phyloP scores from a whole-genome alignment of 768 basidiomycete species.

The Termitomyces sp. region DNA sequence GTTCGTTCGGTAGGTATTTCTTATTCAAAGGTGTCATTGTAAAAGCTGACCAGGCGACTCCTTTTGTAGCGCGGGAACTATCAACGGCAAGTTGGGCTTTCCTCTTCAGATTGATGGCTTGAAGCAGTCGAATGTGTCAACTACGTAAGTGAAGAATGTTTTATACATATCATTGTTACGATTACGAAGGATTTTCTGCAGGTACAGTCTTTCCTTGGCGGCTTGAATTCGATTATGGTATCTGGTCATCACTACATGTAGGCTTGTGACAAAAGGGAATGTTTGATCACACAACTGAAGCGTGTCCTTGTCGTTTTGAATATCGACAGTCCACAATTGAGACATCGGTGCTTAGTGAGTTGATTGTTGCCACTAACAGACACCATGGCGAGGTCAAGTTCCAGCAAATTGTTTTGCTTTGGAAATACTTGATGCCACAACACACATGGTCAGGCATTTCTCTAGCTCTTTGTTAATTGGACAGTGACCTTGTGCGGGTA shows the following conservation, averaged over 20 bases:
- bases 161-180: not conserved
- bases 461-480: not conserved
- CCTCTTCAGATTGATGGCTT: conserved; percentile 29
- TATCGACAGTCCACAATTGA: not conserved
- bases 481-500: not conserved
- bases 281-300: not conserved
- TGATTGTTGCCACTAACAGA: no score
- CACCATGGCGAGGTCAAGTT: not conserved
- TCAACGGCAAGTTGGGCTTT: conserved; percentile 25
- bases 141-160: conserved; percentile 20
- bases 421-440: no score
- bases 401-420: not conserved
- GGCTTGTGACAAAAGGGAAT: not conserved
- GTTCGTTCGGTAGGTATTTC: conserved; percentile 25
- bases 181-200: not conserved
- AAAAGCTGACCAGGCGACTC: not conserved
- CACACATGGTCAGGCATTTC: not conserved
- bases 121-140: conserved; percentile 28
- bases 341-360: not conserved
- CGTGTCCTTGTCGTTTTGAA: not conserved
- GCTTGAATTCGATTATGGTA: not conserved
- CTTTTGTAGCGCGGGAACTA: conserved; percentile 12
- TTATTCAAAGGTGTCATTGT: not conserved
- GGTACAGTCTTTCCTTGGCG: not conserved
- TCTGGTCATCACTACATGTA: not conserved